These are phyloP conservation scores for Catharanthus roseus DNA, from an alignment of 257 asterid species.

Conservation along the genomic window DNA sequence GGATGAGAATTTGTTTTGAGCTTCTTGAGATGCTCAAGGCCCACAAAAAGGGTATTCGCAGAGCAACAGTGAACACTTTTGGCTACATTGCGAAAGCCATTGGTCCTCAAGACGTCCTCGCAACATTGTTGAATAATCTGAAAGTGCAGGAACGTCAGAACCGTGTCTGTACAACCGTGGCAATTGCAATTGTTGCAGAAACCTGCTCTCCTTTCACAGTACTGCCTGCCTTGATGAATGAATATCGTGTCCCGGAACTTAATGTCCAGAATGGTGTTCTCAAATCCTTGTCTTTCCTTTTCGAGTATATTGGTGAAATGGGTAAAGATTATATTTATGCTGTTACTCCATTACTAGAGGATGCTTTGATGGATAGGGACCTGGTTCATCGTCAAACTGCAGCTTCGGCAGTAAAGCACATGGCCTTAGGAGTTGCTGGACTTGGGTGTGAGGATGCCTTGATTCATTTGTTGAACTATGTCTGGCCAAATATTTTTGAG, in stretches of 20 bases:
- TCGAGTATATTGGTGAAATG: constrained; percentile 90
- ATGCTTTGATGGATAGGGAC: constrained; percentile 90
- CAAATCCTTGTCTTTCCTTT: constrained; percentile 77
- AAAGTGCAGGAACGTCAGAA: constrained; percentile 92
- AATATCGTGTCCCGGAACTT: constrained; percentile 85
- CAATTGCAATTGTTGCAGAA: constrained; percentile 93
- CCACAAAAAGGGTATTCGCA: constrained; percentile 88
- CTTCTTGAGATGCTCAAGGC: constrained; percentile 96
- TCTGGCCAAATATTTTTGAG: constrained; percentile 89
- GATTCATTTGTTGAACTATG: constrained; percentile 69
- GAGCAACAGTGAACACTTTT: constrained; percentile 85
- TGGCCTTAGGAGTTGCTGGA: constrained; percentile 90
- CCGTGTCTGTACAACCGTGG: constrained; percentile 94
- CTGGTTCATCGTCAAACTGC: constrained; percentile 85
- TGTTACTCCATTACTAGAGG: constrained; percentile 83
- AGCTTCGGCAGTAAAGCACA: constrained; percentile 86
- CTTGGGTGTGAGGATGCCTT: constrained; percentile 89
- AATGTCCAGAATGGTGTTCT: constrained; percentile 89
- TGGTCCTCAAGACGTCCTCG: constrained; percentile 88
- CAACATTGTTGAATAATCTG: constrained; percentile 76
- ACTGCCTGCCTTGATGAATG: constrained; percentile 84
- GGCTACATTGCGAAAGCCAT: constrained; percentile 90
- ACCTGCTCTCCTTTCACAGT: constrained; percentile 89
- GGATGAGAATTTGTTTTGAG: constrained; percentile 96
- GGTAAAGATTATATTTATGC: constrained; percentile 92